Conservation (phyloP, 2,329 filamentous ascomycete species). For the Seiridium cupressi region DNA sequence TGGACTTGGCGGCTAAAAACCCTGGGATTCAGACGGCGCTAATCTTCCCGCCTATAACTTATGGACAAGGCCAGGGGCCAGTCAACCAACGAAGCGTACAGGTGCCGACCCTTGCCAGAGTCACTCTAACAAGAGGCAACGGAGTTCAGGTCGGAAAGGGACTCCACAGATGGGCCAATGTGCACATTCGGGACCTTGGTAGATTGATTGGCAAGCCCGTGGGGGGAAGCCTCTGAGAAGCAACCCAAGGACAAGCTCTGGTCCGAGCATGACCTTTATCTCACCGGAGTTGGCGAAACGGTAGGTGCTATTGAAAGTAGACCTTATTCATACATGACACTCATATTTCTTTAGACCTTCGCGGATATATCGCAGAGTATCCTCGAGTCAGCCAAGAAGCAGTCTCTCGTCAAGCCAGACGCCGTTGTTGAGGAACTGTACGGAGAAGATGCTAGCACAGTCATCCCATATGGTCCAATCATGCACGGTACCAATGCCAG, state of each 20-base stretch:
- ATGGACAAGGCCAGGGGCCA: slow-evolving; percentile 35
- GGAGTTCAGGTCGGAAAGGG: slow-evolving; percentile 32
- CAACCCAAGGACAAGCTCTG: slow-evolving; percentile 24
- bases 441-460: slow-evolving; percentile 38
- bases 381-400: slow-evolving; percentile 20
- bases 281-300: background rate
- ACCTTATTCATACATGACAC: background rate
- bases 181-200: slow-evolving; percentile 27
- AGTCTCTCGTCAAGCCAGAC: slow-evolving; percentile 19
- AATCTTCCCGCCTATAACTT: slow-evolving; percentile 35
- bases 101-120: slow-evolving; percentile 32
- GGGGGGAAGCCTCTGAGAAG: slow-evolving; percentile 25
- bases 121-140: slow-evolving; percentile 29
- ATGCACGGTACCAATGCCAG: slow-evolving; percentile 59
- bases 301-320: background rate
- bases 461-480: slow-evolving; percentile 42
- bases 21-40: slow-evolving; percentile 30
- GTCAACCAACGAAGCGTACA: slow-evolving; percentile 39
- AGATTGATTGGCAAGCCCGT: slow-evolving; percentile 27
- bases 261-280: slow-evolving; percentile 11
- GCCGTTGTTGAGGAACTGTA: slow-evolving; percentile 26
- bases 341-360: background rate
- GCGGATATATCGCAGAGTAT: slow-evolving; percentile 19
- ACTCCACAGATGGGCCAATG: slow-evolving; percentile 31
- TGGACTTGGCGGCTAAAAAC: slow-evolving; percentile 17